Evolutionary conservation across 306 rosid genomes (phyloP).

Genomic region (Fragaria ananassa): DNA sequence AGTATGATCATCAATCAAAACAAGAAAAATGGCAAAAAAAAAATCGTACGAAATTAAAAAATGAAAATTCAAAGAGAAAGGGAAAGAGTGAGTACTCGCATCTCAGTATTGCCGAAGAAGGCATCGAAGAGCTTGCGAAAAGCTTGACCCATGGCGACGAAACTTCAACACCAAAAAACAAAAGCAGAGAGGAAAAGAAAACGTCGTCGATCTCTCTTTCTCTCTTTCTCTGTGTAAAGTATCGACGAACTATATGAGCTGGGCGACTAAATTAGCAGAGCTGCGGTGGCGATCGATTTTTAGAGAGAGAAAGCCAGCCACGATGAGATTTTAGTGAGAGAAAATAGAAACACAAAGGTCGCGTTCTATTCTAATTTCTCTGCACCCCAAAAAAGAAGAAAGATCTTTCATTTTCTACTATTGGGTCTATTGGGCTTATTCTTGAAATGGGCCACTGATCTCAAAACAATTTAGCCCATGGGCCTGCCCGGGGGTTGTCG

Average conservation of each 20-base stretch:
- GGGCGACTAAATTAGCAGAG: background rate
- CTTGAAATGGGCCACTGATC: background rate
- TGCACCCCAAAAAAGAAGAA: background rate
- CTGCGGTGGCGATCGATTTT: conserved; percentile 7
- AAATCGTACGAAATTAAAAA: background rate
- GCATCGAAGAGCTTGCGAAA: conserved; percentile 64
- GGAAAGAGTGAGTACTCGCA: conserved; percentile 42
- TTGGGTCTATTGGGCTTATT: background rate
- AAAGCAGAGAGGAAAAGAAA: background rate
- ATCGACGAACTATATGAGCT: background rate
- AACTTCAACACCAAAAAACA: background rate
- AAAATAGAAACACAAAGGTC: conserved; percentile 1
- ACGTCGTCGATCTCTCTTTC: background rate
- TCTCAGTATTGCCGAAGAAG: conserved; percentile 63
- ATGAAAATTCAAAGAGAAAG: background rate
- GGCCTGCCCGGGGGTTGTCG: background rate
- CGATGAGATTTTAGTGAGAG: background rate
- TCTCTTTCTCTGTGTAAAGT: background rate
- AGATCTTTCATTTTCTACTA: background rate
- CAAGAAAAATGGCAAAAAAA: background rate
- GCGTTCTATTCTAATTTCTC: conserved; percentile 8
- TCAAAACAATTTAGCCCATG: background rate
- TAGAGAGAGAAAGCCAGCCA: background rate
- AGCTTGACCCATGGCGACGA: conserved; percentile 49
- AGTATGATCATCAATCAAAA: background rate